These are phyloP conservation scores for Hypoxylon lienhwacheense DNA, from an alignment of 495 filamentous ascomycete genomes.

Conservation along the genomic window DNA sequence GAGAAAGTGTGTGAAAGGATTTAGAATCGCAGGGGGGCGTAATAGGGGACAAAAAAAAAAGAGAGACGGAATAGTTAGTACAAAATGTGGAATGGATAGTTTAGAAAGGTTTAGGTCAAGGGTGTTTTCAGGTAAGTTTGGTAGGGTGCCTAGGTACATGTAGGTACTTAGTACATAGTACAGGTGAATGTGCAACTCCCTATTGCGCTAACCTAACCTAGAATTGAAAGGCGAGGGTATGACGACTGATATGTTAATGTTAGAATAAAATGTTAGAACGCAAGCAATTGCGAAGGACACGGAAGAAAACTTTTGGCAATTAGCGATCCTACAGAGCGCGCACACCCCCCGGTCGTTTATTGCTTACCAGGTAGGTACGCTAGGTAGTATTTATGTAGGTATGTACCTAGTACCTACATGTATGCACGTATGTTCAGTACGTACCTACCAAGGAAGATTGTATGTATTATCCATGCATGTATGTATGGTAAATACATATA, in stretches of 20 bases:
- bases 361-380: too few relatives aligned
- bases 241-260: too few relatives aligned
- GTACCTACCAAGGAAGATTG: too few relatives aligned
- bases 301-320: background rate
- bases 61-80: background rate
- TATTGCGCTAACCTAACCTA: background rate
- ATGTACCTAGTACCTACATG: too few relatives aligned
- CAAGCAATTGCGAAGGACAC: background rate
- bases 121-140: background rate
- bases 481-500: too few relatives aligned
- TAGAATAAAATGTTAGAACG: background rate
- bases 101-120: background rate
- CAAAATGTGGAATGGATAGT: background rate
- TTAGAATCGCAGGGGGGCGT: too few relatives aligned
- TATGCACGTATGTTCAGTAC: too few relatives aligned
- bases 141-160: background rate
- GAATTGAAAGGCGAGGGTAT: background rate
- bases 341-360: too few relatives aligned
- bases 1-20: background rate
- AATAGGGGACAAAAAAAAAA: background rate
- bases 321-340: background rate
- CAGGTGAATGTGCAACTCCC: background rate
- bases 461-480: too few relatives aligned
- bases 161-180: background rate
- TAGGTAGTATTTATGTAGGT: too few relatives aligned